Evolutionary conservation across 768 basidiomycete genomes (phyloP).

Genomic region (Suillus discolor): DNA sequence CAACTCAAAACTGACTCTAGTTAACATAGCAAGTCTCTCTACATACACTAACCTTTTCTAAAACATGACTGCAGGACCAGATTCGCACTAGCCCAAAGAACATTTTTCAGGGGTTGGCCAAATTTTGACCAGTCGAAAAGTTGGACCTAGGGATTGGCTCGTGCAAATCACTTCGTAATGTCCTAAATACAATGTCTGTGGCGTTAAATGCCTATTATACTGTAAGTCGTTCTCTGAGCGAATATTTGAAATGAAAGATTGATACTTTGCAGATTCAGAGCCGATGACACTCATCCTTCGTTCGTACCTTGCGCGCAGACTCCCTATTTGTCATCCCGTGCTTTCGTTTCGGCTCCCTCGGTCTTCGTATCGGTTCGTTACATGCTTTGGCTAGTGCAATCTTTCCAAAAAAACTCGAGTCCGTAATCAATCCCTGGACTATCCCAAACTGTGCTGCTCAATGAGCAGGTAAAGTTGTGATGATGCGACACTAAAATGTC

Average conservation of each 20-base stretch:
- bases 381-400: neutral
- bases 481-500: no score
- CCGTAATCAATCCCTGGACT: conserved; percentile 1
- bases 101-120: neutral
- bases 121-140: neutral
- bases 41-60: neutral
- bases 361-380: neutral
- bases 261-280: no score
- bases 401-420: neutral
- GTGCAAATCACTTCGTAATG: neutral
- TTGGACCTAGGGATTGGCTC: neutral
- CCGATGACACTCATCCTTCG: no score
- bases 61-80: neutral
- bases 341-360: no score
- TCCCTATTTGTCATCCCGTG: no score
- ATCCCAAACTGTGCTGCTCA: neutral
- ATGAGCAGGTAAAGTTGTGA: neutral
- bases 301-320: no score
- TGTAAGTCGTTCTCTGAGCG: no score
- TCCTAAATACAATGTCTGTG: neutral
- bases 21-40: conserved; percentile 10
- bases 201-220: neutral
- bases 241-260: no score
- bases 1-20: no score
- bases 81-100: neutral